Conservation (phyloP, 1,284 basidiomycete species). For the Cutaneotrichosporon sp. region DNA sequence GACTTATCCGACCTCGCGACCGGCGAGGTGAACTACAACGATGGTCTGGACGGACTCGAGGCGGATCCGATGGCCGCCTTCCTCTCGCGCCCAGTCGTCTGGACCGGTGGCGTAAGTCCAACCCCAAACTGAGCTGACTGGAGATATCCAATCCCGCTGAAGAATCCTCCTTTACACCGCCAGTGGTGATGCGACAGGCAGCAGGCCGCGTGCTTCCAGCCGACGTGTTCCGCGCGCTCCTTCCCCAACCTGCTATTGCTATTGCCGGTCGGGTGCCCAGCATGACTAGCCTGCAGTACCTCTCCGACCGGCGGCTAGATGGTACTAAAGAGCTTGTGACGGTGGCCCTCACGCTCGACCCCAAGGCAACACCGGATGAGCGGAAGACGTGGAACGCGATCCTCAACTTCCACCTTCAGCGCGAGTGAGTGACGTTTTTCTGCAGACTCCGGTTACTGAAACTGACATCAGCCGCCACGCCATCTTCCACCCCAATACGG, state of each 20-base stretch:
- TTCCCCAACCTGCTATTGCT: constrained; percentile 36
- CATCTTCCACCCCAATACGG: constrained; percentile 78
- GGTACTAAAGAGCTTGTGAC: constrained; percentile 74
- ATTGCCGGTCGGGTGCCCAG: constrained; percentile 70
- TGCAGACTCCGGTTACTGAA: neutral
- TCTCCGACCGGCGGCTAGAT: constrained; percentile 71
- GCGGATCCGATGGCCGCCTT: constrained; percentile 27
- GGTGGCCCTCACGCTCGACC: constrained; percentile 65
- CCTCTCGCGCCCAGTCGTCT: constrained; percentile 30
- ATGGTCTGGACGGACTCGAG: constrained; percentile 16
- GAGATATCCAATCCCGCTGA: constrained; percentile 37
- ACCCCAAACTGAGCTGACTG: neutral
- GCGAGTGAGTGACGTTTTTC: constrained; percentile 62
- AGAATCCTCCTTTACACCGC: constrained; percentile 21
- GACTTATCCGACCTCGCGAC: constrained; percentile 45
- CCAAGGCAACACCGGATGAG: constrained; percentile 49
- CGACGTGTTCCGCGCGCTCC: constrained; percentile 30
- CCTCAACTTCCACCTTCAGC: constrained; percentile 67
- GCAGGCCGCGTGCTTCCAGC: constrained; percentile 17
- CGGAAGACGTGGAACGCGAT: constrained; percentile 62
- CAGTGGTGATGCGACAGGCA: constrained; percentile 28
- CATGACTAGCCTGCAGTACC: constrained; percentile 68
- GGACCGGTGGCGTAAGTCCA: constrained; percentile 40
- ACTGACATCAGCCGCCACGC: constrained; percentile 69
- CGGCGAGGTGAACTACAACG: constrained; percentile 14